A percentile compares a stretch with the other conserved stretches of the same genome.
Evolutionary conservation across 768 basidiomycete species (phyloP).

Genomic region (Phylloporus arenicola): DNA sequence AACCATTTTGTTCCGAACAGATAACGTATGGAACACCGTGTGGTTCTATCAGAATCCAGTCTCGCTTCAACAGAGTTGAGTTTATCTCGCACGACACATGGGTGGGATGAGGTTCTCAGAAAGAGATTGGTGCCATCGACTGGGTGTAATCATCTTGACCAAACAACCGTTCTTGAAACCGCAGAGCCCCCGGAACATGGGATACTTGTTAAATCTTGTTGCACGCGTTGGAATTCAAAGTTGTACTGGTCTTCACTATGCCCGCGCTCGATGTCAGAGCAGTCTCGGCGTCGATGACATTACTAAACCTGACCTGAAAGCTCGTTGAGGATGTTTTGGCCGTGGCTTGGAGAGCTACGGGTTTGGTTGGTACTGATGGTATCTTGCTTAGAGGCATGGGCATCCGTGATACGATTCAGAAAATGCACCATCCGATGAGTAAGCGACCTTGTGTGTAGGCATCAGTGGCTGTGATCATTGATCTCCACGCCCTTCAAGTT

Average conservation of each 20-base stretch:
- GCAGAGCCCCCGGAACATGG: neutral
- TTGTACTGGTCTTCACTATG: neutral
- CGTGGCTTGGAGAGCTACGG: no score
- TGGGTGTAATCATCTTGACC: neutral
- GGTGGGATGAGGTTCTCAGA: neutral
- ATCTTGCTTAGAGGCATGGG: no score
- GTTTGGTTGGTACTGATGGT: no score
- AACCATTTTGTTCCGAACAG: no score
- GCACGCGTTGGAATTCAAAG: neutral
- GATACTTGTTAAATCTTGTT: neutral
- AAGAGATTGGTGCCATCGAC: neutral
- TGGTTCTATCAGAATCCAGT: neutral
- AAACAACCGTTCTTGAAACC: neutral
- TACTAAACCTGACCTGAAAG: neutral
- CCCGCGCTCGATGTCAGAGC: neutral
- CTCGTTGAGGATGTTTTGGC: neutral
- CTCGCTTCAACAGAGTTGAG: no score
- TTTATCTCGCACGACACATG: neutral
- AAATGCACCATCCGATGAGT: no score
- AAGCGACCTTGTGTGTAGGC: no score
- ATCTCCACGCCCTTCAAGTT: neutral
- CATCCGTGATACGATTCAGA: no score
- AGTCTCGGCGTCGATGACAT: neutral
- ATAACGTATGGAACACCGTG: no score
- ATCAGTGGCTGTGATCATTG: conserved; percentile 15